Percentiles rank a stretch among this genome's conserved stretches.
phyloP scores from a whole-genome alignment of 768 basidiomycete species.

The Phaffia australis region DNA sequence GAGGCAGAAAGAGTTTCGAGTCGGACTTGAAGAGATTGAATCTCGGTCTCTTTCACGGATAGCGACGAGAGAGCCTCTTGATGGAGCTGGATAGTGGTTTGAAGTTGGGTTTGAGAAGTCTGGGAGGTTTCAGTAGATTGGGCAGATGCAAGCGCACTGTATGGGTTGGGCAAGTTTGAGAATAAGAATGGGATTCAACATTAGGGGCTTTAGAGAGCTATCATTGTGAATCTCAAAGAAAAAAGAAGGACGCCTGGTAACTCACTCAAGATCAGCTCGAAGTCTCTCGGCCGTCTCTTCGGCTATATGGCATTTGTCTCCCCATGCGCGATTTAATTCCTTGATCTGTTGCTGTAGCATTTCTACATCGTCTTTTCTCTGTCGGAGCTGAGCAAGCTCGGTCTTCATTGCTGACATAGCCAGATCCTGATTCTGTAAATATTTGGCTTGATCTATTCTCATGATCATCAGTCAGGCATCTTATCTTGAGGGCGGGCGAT shows the following conservation, averaged over 20 bases:
- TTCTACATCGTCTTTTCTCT: constrained; percentile 22
- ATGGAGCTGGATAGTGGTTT: constrained; percentile 6
- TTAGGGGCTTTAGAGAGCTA: not conserved
- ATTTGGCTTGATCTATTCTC: constrained; percentile 16
- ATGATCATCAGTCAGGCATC: not conserved
- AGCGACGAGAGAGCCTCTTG: constrained; percentile 11
- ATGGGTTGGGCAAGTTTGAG: not conserved
- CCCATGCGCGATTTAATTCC: constrained; percentile 10
- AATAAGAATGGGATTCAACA: not conserved
- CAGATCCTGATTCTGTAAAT: constrained; percentile 12
- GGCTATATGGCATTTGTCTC: constrained; percentile 9
- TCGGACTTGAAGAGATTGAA: not conserved
- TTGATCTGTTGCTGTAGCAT: constrained; percentile 5
- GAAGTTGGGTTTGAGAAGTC: constrained; percentile 9
- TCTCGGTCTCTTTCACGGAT: constrained; percentile 20
- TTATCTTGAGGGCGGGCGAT: not conserved
- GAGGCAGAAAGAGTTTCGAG: constrained; percentile 11
- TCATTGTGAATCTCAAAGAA: not conserved
- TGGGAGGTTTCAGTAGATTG: not conserved
- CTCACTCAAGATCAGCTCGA: constrained; percentile 10
- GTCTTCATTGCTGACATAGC: constrained; percentile 10
- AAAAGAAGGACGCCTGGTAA: not conserved
- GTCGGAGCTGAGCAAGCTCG: constrained; percentile 16
- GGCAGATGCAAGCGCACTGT: constrained; percentile 2
- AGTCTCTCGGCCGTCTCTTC: constrained; percentile 9